Conservation (phyloP, 371 early-diverging fungal species). For the Mortierella sp. region DNA sequence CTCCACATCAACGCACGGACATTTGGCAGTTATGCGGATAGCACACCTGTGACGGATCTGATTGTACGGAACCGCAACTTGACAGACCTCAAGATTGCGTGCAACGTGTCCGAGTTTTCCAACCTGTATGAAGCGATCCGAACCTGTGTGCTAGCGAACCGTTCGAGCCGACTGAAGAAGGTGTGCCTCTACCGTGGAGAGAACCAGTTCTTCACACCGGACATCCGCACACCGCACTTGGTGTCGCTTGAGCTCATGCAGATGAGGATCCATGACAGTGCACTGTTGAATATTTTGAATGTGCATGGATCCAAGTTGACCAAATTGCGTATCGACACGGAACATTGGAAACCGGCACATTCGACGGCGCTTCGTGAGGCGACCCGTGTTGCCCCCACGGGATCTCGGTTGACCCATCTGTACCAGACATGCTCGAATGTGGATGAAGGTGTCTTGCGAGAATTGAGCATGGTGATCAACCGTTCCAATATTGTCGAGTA, state of each 20-base stretch:
- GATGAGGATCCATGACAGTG: slow-evolving; percentile 1
- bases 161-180: slow-evolving; percentile 4
- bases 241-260: slow-evolving; percentile 6
- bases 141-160: neutral
- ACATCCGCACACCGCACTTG: slow-evolving; percentile 2
- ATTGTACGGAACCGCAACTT: slow-evolving; percentile 3
- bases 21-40: neutral
- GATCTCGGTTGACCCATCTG: slow-evolving; percentile 6
- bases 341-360: slow-evolving; percentile 6
- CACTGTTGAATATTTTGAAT: neutral
- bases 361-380: slow-evolving; percentile 8
- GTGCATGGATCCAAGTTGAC: slow-evolving; percentile 12
- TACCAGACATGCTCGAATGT: slow-evolving; percentile 6
- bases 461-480: slow-evolving; percentile 11
- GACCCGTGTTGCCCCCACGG: neutral
- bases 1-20: slow-evolving; percentile 7
- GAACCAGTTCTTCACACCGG: slow-evolving; percentile 5
- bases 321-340: slow-evolving; percentile 9
- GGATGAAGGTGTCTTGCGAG: slow-evolving; percentile 11
- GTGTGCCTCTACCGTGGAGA: slow-evolving; percentile 13
- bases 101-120: slow-evolving; percentile 9
- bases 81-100: slow-evolving; percentile 13
- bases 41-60: neutral
- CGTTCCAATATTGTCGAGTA: slow-evolving; percentile 4
- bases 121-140: slow-evolving; percentile 4